Conservation (phyloP, 2,329 filamentous ascomycete genomes). For the Curvularia spicifera region DNA sequence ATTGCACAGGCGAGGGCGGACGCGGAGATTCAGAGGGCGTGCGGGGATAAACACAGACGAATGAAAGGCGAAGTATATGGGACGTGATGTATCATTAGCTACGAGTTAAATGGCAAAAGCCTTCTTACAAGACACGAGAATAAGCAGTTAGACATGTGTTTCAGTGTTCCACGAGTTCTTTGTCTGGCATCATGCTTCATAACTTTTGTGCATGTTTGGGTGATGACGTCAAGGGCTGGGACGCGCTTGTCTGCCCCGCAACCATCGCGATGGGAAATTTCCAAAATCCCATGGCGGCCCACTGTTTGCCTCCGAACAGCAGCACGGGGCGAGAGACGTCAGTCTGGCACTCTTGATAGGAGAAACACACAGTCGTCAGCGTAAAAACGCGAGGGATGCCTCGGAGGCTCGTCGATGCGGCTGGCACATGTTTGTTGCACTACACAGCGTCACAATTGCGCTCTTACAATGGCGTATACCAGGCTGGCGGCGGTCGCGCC, state of each 20-base stretch:
- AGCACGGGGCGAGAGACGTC: background rate
- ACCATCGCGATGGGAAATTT: slow-evolving; percentile 32
- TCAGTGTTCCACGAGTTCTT: background rate
- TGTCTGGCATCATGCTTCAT: slow-evolving; percentile 10
- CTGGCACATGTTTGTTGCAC: slow-evolving; percentile 4
- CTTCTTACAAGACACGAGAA: background rate
- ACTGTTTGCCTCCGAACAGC: background rate
- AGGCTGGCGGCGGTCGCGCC: slow-evolving; percentile 20
- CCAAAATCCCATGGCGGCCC: slow-evolving; percentile 36
- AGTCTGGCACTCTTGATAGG: background rate
- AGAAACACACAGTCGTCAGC: background rate
- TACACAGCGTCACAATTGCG: slow-evolving; percentile 22
- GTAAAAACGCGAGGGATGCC: background rate
- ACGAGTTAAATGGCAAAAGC: background rate
- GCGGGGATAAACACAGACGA: slow-evolving; percentile 2
- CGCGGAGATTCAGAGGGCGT: slow-evolving; percentile 25
- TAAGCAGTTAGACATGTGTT: background rate
- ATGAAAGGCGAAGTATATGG: background rate
- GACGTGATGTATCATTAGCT: slow-evolving; percentile 13
- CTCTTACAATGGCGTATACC: slow-evolving; percentile 32
- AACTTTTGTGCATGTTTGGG: slow-evolving; percentile 25
- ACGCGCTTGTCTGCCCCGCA: slow-evolving; percentile 11
- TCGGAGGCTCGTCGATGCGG: slow-evolving; percentile 3
- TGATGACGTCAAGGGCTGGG: slow-evolving; percentile 22
- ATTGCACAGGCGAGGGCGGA: slow-evolving; percentile 35